Evolutionary conservation across 176 grass and related monocot species (phyloP).

Genomic region (Bolboschoenus planiculmis): DNA sequence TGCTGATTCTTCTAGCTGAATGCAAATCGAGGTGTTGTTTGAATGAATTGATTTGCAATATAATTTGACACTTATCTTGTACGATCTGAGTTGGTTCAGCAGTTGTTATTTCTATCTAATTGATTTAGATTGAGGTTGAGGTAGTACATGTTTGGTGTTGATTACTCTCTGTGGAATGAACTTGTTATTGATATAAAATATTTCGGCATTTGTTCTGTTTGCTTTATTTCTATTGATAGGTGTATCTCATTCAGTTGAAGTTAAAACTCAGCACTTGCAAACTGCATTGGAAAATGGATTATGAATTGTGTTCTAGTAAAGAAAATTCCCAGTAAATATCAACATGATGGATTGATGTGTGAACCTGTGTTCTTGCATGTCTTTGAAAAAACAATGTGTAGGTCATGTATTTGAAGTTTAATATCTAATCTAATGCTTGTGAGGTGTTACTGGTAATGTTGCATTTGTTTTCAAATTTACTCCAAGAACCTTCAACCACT

Average conservation of each 20-base stretch:
- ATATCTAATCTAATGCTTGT: neutral
- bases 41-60: neutral
- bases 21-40: neutral
- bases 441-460: neutral
- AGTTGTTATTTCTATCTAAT: neutral
- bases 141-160: neutral
- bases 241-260: neutral
- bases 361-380: neutral
- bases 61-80: neutral
- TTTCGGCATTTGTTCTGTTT: neutral
- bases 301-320: neutral
- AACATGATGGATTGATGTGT: neutral
- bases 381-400: neutral
- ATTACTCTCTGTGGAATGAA: neutral
- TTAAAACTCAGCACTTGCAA: neutral
- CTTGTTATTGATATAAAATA: neutral
- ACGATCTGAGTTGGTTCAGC: neutral
- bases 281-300: neutral
- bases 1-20: conserved; percentile 8
- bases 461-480: neutral
- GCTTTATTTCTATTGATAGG: neutral
- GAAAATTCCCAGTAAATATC: neutral
- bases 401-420: neutral
- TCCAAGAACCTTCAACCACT: neutral
- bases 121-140: neutral